Evolutionary conservation across 116 monocot species (phyloP), one percentile per base, ranked within the genome.

Genomic region (Trichopus zeylanicus): DNA sequence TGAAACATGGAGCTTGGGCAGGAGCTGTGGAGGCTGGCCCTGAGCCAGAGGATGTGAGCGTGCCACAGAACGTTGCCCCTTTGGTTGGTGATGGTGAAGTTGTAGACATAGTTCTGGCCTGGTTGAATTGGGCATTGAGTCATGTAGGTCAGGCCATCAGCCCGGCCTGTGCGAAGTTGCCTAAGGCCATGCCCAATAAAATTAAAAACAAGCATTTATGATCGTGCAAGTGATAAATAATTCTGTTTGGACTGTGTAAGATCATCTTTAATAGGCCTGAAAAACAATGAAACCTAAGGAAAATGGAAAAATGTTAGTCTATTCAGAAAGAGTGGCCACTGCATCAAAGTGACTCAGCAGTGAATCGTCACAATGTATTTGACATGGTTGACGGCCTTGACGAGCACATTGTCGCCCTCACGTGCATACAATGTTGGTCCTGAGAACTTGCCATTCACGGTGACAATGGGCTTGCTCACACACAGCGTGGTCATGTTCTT

Each of bases 121-220:
- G 67, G 70, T 46, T 26, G 66, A 18, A 82, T 77, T 7, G 82
- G 82, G 51, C 82, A 82, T 59, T 78, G 82, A 16, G 77, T 70
- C 15, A 83, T 61, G 63, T 71, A 82, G 0, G 83, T 74, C 30
- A 78, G 83, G 2, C 83, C 83, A 55, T 83, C 83, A 0, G 74
- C 58, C 83, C 83, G 78, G 0, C 78, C 83, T 2, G 67, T 83
- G 11, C 68, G 11, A 1, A 68, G 31, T 29, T 83, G 78, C 53
- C 57, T 62, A 2, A 83, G 10, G 11, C 80, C 80, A 35, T 80
- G 80, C 80, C 80, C 75, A 65, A 51, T 9, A 9, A 70, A 0
- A n/a, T n/a, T n/a, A n/a, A n/a, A n/a, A n/a, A n/a, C n/a, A n/a
- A n/a, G n/a, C n/a, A n/a, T n/a, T n/a, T n/a, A n/a, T n/a, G n/a